Conservation (phyloP, 495 filamentous ascomycete genomes). For the Penicillium lividum region DNA sequence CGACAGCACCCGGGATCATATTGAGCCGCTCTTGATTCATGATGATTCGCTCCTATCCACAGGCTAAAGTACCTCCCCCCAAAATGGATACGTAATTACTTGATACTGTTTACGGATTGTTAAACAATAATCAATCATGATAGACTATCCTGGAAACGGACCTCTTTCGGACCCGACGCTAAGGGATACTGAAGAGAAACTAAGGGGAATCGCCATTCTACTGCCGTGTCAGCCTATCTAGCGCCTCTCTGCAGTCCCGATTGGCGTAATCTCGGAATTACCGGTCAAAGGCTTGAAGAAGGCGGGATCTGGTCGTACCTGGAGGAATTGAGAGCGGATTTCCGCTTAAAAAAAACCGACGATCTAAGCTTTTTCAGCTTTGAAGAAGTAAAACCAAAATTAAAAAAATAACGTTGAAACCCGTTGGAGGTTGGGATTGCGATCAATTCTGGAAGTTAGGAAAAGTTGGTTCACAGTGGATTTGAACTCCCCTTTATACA, state of each 20-base stretch:
- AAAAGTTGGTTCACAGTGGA: constrained; percentile 6
- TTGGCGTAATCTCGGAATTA: constrained; percentile 6
- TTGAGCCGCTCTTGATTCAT: constrained; percentile 19
- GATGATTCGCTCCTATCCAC: constrained; percentile 9
- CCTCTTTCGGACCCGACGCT: background rate
- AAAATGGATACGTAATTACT: constrained; percentile 16
- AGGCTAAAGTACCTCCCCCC: constrained; percentile 6
- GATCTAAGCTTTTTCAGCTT: no score
- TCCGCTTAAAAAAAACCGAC: background rate
- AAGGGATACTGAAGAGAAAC: background rate
- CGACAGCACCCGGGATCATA: constrained; percentile 13
- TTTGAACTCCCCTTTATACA: constrained; percentile 12
- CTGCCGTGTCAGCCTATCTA: background rate
- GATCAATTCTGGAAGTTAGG: background rate
- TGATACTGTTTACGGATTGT: no score
- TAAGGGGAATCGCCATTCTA: constrained; percentile 1
- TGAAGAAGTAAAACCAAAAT: no score
- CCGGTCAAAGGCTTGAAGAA: constrained; percentile 4
- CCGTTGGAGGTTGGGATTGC: background rate
- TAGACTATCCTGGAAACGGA: background rate
- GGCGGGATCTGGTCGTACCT: constrained; percentile 1
- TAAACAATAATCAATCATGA: background rate
- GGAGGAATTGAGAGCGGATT: constrained; percentile 1
- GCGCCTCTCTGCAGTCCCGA: constrained; percentile 3
- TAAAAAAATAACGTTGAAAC: background rate